Conservation (phyloP, 306 rosid species). For the Notholithocarpus densiflorus region DNA sequence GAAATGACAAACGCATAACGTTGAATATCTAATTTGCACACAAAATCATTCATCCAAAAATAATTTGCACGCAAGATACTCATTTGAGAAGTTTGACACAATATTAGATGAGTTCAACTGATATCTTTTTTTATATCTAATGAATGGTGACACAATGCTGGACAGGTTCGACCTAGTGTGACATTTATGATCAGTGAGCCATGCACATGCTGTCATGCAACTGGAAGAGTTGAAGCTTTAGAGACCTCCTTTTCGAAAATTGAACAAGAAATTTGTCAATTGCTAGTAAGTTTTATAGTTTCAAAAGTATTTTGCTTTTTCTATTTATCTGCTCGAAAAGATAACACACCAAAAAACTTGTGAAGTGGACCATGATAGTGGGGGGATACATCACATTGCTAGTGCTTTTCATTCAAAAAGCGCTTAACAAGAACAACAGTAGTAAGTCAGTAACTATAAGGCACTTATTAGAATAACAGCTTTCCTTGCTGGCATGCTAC, state of each 20-base stretch:
- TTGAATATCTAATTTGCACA: background rate
- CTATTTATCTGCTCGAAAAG: background rate
- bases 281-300: slow-evolving; percentile 57
- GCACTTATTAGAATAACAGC: background rate
- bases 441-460: background rate
- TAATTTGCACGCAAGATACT: background rate
- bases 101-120: background rate
- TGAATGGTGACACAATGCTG: slow-evolving; percentile 26
- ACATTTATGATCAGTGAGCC: slow-evolving; percentile 98
- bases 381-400: background rate
- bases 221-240: slow-evolving; percentile 96
- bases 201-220: slow-evolving; percentile 84
- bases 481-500: slow-evolving; percentile 76
- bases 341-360: background rate
- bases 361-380: background rate
- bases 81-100: background rate
- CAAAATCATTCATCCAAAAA: background rate
- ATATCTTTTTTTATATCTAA: background rate
- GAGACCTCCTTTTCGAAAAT: slow-evolving; percentile 94
- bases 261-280: slow-evolving; percentile 87
- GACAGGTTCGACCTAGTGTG: slow-evolving; percentile 97
- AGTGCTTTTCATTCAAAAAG: background rate
- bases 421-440: background rate
- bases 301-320: background rate
- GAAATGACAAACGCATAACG: background rate